Percentiles rank a stretch among this genome's conserved stretches.
phyloP scores from a whole-genome alignment of 2,329 filamentous ascomycete species.

The Gnomoniopsis smithogilvyi region DNA sequence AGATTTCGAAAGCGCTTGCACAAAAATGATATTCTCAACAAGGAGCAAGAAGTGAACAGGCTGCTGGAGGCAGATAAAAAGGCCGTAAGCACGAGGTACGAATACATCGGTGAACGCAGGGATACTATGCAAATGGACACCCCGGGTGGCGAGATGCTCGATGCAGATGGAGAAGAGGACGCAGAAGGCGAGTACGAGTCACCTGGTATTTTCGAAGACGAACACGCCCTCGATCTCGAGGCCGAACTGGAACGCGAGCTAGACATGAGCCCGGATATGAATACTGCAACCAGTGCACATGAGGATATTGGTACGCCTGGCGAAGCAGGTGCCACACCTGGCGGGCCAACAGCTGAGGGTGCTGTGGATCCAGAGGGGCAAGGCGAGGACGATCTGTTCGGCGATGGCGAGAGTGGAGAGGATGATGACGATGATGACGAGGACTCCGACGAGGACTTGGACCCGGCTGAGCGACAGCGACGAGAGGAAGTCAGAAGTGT shows the following conservation, averaged over 20 bases:
- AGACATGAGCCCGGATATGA: conserved; percentile 30
- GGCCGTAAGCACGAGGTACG: conserved; percentile 57
- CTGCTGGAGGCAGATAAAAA: conserved; percentile 67
- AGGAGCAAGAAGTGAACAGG: conserved; percentile 74
- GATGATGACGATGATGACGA: conserved; percentile 47
- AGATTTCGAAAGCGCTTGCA: conserved; percentile 81
- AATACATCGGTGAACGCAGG: conserved; percentile 57
- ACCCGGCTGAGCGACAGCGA: conserved; percentile 49
- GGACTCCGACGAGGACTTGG: conserved; percentile 51
- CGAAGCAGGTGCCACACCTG: conserved; percentile 32
- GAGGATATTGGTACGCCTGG: conserved; percentile 55
- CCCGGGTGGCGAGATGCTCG: conserved; percentile 38
- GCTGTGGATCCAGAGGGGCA: conserved; percentile 43
- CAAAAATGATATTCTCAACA: conserved; percentile 73
- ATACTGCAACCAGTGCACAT: conserved; percentile 41
- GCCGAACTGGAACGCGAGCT: conserved; percentile 25
- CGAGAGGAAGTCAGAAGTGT: conserved; percentile 51
- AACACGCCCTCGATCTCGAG: conserved; percentile 27
- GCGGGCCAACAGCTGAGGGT: conserved; percentile 39
- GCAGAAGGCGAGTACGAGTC: conserved; percentile 34
- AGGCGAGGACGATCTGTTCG: conserved; percentile 37
- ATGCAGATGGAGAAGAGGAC: conserved; percentile 48
- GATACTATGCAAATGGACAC: conserved; percentile 19
- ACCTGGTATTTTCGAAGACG: conserved; percentile 19
- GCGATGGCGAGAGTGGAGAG: conserved; percentile 38